Evolutionary conservation across 176 grass and related monocot genomes (phyloP).

Genomic region (Urochloa ruziziensis): DNA sequence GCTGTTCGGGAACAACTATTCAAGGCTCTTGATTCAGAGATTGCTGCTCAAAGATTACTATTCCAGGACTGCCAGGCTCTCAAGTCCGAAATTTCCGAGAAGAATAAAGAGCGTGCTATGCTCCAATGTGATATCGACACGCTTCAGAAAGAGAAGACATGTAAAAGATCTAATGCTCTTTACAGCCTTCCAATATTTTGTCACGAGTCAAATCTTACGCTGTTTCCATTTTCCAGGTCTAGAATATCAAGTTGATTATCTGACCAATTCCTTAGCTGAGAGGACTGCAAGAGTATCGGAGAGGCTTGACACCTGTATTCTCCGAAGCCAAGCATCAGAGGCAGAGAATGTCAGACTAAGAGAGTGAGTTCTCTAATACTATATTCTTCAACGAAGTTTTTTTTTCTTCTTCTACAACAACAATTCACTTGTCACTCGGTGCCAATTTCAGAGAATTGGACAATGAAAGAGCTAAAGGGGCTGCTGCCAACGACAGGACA

Average conservation of each 20-base stretch:
- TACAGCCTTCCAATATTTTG: background rate
- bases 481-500: background rate
- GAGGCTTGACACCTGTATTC: background rate
- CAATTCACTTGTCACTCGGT: background rate
- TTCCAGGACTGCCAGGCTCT: background rate
- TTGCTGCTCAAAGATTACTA: background rate
- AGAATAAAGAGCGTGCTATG: background rate
- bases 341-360: background rate
- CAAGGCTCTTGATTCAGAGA: background rate
- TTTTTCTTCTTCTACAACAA: background rate
- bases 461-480: background rate
- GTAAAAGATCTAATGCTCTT: background rate
- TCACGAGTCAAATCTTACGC: background rate
- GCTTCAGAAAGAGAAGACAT: slow-evolving; percentile 11
- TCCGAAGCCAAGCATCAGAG: background rate
- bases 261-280: background rate
- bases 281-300: background rate
- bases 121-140: background rate
- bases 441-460: background rate
- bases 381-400: background rate
- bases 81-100: background rate
- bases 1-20: background rate
- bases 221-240: background rate
- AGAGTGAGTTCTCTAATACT: background rate
- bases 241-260: background rate